Evolutionary conservation across 768 basidiomycete genomes (phyloP), one percentile per base, ranked within the genome.

Genomic region (Trametes coccinea): DNA sequence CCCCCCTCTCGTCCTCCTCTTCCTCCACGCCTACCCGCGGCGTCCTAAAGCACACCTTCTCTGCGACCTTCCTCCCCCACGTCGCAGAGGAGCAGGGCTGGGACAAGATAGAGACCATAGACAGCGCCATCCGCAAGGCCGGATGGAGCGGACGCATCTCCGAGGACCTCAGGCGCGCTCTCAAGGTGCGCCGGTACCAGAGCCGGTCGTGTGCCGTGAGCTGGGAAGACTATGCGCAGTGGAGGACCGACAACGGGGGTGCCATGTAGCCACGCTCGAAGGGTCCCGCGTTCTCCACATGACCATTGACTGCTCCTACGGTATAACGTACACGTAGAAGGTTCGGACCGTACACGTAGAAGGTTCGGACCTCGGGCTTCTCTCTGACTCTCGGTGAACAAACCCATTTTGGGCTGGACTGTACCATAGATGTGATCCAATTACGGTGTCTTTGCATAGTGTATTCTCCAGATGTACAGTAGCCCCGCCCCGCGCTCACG

Each of bases 41-140:
- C 77, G 39, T 82, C 79, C 63, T 70, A 34, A 85, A 79, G 70
- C 84, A 84, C 64, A 78, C 81, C 0, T 87, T 95, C 67, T 83
- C 86, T 10, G 95, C 95, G 7, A 95, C 93, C 0, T 99, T 95
- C 75, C 82, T 99, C 10, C 97, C 97, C 4, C 88, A 98, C 56
- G 90, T 99, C 61, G 89, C 92, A 45, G 84, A 88, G 0, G 92
- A 93, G 40, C 96, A 98, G 74, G 95, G 93, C 6, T 99, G 97
- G 97, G 84, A 87, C 63, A 90, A 90, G 81, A 78, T 89, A 60
- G 91, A 97, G 73, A 89, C 96, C 6, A 77, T 99, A 41, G 88
- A 95, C 67, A 93, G 88, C 67, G 93, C 95, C 31, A 93, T 98
- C 65, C 84, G 85, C 64, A 99, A 99, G 76, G 92, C 95, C 3